Base-by-base conservation (phyloP, 495 filamentous ascomycete species). In the Neohortaea acidophila region DNA sequence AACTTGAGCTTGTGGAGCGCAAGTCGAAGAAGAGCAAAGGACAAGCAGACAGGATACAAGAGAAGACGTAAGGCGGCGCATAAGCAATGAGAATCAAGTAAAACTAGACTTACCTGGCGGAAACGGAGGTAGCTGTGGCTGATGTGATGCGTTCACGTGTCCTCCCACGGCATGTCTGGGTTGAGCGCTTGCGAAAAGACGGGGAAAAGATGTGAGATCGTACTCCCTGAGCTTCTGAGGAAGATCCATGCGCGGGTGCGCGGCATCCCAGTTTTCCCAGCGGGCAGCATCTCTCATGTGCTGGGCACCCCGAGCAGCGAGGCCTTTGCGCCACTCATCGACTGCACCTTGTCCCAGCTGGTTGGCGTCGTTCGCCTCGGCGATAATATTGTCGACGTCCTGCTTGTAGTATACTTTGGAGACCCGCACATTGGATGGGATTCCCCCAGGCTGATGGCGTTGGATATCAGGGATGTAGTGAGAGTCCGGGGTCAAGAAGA, bases 321-420 rank as follows among this genome's bases (percentile, higher is more conserved):
- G 65, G 10, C 79, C 79, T 55, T 82, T 84, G 4, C 74, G 55
- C 80, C 81, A 86, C 53, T 83, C 79, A 31, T 77, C 74, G 13
- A 67, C 65, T 7, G 73, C 66, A 12, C 74, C 73, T 3, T 60
- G 39, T 15, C 77, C 77, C 50, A 76, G 66, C 8, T 61, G 58
- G 38, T 66, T 68, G 31, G 71, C 77, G 1, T 69, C 59, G 15
- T 65, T 53, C 37, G 79, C 72, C 38, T 77, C 68, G 31, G 55
- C 41, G 37, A 66, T 60, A 26, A 84, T 66, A 12, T 55, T 49
- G 21, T 63, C 48, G 10, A 82, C 57, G 40, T 83, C 70, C 12
- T 56, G 49, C 21, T 72, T 67, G 43, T 62, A 71, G 50, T 72
- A 84, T 18, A 66, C 55, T 52, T 81, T 84, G 1, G 64, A 66